Conservation (phyloP, 1,284 basidiomycete species). For the Apiotrichum laibachii region DNA sequence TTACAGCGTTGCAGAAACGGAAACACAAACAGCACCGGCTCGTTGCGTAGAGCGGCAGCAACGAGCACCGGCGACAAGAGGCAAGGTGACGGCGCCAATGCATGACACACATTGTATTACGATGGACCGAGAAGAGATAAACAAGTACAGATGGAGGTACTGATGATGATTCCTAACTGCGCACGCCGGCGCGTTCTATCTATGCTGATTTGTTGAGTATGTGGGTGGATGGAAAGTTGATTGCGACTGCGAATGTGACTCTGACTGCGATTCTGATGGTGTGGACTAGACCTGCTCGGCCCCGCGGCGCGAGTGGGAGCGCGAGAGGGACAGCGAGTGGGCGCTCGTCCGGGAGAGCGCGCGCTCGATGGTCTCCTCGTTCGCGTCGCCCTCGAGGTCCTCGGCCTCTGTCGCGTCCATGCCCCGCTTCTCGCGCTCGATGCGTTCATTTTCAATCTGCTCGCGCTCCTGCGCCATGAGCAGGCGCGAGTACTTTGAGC, state of each 20-base stretch:
- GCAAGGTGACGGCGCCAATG: constrained; percentile 1
- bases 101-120: constrained; percentile 5
- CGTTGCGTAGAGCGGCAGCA: no score
- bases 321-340: not conserved
- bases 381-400: constrained; percentile 19
- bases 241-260: no score
- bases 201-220: not conserved
- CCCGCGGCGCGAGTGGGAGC: not conserved
- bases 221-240: not conserved
- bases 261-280: no score
- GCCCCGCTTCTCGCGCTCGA: constrained; percentile 8
- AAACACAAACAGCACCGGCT: no score
- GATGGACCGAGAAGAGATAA: not conserved
- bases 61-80: not conserved
- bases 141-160: no score
- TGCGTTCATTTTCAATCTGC: constrained; percentile 31
- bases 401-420: constrained; percentile 15
- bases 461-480: constrained; percentile 44
- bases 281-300: not conserved
- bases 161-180: not conserved
- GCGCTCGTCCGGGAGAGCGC: not conserved
- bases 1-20: no score
- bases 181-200: not conserved
- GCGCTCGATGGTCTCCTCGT: constrained; percentile 14
- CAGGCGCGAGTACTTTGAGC: constrained; percentile 36